Base-by-base conservation (phyloP, 2,329 filamentous ascomycete genomes). In the Purpureocillium takamizusanense region DNA sequence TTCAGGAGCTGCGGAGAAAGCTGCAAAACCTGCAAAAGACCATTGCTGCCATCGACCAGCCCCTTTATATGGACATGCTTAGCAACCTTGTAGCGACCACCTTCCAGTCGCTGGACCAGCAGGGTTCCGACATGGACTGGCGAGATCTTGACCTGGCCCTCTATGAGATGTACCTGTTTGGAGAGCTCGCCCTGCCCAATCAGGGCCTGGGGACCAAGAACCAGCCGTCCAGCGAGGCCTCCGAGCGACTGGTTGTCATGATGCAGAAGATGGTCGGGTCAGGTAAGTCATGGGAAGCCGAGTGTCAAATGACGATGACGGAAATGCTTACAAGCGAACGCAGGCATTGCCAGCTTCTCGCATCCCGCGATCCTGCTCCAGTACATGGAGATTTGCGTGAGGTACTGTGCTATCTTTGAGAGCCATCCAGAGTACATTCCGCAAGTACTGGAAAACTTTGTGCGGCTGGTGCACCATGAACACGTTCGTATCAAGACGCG, bases 341-440 rank as follows among this genome's bases (percentile, higher is more conserved):
- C 16, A 89, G 87, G 86, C 49, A 83, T 95, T 48, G 82, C 86
- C 42, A 83, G 74, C 32, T 94, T 90, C 60, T 79, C 82, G 13
- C 92, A 97, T 56, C 90, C 92, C 2, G 87, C 89, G 13, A 89
- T 95, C 37, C 78, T 95, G 46, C 71, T 98, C 16, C 88, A 95
- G 62, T 98, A 94, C 56, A 95, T 98, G 89, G 92, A 98, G 60
- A 94, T 95, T 28, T 95, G 89, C 59, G 89, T 95, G 39, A 82
- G 92, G 36, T 98, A 98, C 62, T 86, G 83, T 56, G 77, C 81
- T 21, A 94, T 95, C 60, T 97, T 98, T 56, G 89, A 97, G 55
- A 78, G 79, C 40, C 85, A 95, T 54, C 72, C 80, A 23, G 71
- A 82, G 16, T 81, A 86, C 43, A 94, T 97, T 36, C 86, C 86